A percentile compares a stretch with the other conserved stretches of the same genome.
Evolutionary conservation across 2,329 filamentous ascomycete genomes (phyloP).

Genomic region (Fusarium sambucinum): DNA sequence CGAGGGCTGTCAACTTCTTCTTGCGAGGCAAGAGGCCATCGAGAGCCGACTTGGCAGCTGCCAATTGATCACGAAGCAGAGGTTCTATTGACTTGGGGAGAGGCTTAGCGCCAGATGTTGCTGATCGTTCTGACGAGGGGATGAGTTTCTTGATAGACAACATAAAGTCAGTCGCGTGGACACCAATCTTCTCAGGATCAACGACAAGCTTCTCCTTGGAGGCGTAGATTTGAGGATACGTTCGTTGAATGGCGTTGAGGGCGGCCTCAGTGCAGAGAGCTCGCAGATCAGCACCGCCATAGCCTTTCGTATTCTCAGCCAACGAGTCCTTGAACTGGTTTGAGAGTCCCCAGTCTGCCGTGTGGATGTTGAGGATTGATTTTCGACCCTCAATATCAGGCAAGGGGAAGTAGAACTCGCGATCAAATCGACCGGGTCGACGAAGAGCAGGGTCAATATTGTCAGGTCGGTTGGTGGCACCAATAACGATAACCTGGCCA

Average conservation of each 20-base stretch:
- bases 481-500: constrained; percentile 97
- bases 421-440: constrained; percentile 92
- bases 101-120: constrained; percentile 84
- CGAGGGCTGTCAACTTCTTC: constrained; percentile 87
- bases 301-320: constrained; percentile 91
- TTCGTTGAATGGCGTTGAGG: constrained; percentile 93
- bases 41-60: constrained; percentile 74
- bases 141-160: constrained; percentile 96
- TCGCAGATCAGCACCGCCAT: constrained; percentile 93
- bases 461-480: constrained; percentile 96
- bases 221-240: constrained; percentile 95
- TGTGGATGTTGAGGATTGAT: constrained; percentile 94
- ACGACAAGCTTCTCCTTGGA: constrained; percentile 92
- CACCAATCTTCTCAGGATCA: constrained; percentile 83
- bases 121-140: constrained; percentile 91
- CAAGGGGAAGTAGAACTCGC: constrained; percentile 97
- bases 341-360: constrained; percentile 89
- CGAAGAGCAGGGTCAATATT: constrained; percentile 97
- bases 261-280: constrained; percentile 96
- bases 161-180: constrained; percentile 96
- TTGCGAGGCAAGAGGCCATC: constrained; percentile 84
- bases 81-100: constrained; percentile 85
- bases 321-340: constrained; percentile 84
- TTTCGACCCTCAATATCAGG: constrained; percentile 84
- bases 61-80: constrained; percentile 79